Conservation (phyloP, 169 alveolate species). For the Plasmodium yoelii region DNA sequence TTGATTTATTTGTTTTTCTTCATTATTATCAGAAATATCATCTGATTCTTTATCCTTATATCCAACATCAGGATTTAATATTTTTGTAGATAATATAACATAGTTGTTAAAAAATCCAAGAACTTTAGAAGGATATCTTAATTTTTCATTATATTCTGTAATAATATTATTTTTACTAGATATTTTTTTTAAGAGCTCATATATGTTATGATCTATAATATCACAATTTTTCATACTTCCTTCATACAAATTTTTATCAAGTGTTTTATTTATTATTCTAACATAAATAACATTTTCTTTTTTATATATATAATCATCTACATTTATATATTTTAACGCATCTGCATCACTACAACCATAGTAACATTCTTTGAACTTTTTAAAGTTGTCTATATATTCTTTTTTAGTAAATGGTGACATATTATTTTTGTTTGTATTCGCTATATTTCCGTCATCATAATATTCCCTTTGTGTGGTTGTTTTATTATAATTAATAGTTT, state of each 20-base stretch:
- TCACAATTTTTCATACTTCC: constrained; percentile 73
- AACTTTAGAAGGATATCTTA: constrained; percentile 74
- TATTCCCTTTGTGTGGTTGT: not conserved
- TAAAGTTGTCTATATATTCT: constrained; percentile 41
- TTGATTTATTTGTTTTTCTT: not conserved
- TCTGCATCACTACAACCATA: constrained; percentile 73
- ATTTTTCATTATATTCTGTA: constrained; percentile 11
- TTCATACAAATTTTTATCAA: constrained; percentile 64
- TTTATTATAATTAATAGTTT: not conserved
- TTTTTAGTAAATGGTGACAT: not conserved
- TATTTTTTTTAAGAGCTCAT: constrained; percentile 48
- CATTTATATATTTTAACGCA: constrained; percentile 70
- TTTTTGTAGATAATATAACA: constrained; percentile 57
- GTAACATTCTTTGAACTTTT: constrained; percentile 33
- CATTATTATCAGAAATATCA: not conserved
- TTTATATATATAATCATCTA: constrained; percentile 68
- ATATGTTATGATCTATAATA: constrained; percentile 14
- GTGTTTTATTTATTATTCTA: constrained; percentile 67
- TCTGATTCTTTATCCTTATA: not conserved
- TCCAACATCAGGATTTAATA: constrained; percentile 11
- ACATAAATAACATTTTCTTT: constrained; percentile 66
- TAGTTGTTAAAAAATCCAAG: constrained; percentile 59
- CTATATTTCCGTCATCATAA: not conserved
- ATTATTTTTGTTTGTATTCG: constrained; percentile 18
- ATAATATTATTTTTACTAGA: constrained; percentile 28